Conservation (phyloP, 805 yeast genomes). For the Nakazawaea anatomiae region DNA sequence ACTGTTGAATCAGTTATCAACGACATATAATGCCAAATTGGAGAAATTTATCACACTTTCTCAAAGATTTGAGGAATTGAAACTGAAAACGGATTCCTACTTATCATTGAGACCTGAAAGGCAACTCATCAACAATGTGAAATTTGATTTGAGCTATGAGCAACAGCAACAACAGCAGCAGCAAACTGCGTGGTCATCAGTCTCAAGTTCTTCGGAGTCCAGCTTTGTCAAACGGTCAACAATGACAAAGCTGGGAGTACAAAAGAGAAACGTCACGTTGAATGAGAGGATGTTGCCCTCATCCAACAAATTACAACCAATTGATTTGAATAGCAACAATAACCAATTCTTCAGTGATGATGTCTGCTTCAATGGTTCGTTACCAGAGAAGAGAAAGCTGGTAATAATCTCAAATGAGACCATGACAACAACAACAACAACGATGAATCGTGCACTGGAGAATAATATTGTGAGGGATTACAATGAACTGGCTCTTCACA, state of each 20-base stretch:
- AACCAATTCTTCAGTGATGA: neutral
- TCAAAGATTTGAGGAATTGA: conserved; percentile 3
- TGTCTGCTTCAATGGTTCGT: neutral
- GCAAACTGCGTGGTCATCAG: neutral
- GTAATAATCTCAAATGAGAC: neutral
- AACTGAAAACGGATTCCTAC: conserved; percentile 3
- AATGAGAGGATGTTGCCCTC: conserved; percentile 8
- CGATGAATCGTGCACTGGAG: neutral
- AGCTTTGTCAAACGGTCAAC: neutral
- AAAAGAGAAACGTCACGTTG: conserved; percentile 5
- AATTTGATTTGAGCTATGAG: conserved; percentile 4
- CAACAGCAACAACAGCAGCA: neutral
- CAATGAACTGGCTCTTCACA: neutral
- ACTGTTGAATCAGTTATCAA: neutral
- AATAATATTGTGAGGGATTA: too few species aligned
- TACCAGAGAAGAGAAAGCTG: conserved; percentile 3
- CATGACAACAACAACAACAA: neutral
- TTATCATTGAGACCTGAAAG: neutral
- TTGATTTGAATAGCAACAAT: neutral
- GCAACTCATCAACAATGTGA: conserved; percentile 2
- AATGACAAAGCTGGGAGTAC: neutral
- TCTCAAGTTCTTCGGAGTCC: neutral
- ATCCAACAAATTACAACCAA: neutral
- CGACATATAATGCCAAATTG: neutral
- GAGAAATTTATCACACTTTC: conserved; percentile 1